Base-by-base conservation (phyloP, 73 alveolate species). In the Loxodes magnus region DNA sequence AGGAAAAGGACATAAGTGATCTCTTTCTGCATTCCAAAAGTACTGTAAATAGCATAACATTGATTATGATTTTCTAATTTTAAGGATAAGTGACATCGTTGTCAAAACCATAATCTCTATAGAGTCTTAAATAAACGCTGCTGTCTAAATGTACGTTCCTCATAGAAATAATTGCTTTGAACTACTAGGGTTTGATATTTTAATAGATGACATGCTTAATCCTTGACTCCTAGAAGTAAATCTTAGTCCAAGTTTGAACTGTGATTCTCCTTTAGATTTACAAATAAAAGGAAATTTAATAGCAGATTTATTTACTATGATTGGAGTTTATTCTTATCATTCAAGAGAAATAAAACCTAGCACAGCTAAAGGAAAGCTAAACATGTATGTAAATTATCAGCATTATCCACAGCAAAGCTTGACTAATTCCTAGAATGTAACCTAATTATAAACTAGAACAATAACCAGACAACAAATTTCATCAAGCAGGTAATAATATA, bases 201-300 rank as follows among this genome's bases (percentile, higher is more conserved):
- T 83, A 52, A 67, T 83, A 17, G 91, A 72, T 48, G 63, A 56
- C 5, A 42, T 67, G 21, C 77, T 91, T 4, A 70, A 81, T 27
- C 96, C 96, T 4, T 83, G 92, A 92, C 71, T 83, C 9, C 51
- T 83, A 42, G 96, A 83, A 73, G 87, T 83, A 14, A 82, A 82
- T 54, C 51, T 78, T 35, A 65, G 84, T 30, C 95, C 95, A 16
- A 56, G 82, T 0, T 46, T 83, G 51, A 71, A 79, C 41, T 67
- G 78, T 49, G 74, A 74, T 63, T 36, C 89, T 38, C 67, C 79
- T 27, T 36, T 51, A 0, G 91, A 80, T 66, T 51, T 59, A 34
- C 46, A 60, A 34, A 76, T 74, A 20, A 85, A 85, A 43, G 75
- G 80, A 22, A 51, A 37, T 2, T 55, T 74, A 38, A 46, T 83